Base-by-base conservation (phyloP, 73 alveolate genomes). In the Paramecium caudatum region DNA sequence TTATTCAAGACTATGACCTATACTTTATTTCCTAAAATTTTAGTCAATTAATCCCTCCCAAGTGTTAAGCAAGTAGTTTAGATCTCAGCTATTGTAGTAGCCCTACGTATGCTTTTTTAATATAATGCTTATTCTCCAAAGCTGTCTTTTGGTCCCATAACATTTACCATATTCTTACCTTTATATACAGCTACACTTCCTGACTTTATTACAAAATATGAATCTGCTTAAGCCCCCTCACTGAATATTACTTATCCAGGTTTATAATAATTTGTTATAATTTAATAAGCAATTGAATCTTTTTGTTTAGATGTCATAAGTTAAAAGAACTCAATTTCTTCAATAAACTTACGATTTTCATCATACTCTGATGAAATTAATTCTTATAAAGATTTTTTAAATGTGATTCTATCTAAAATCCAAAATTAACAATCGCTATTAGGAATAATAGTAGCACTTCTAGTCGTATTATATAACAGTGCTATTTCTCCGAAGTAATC, bases 401-500 rank as follows among this genome's bases (percentile, higher is more conserved):
- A 96, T 23, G 99, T 97, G 34, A 63, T 81, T 91, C 99, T 93
- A 90, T 97, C 99, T 19, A 97, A 48, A 21, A 93, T 96, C 98
- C 98, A 97, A 39, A 97, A 90, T 34, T 65, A 43, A 47, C 98
- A 96, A 80, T 97, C 98, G 17, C 80, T 55, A 6, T 27, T 55
- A 8, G 99, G 96, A 80, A 82, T 95, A 36, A 97, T 96, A 25
- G 99, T 92, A 0, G 99, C 99, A 46, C 99, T 98, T 93, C 99
- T 91, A 10, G 99, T 97, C 0, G 98, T 97, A 91, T 96, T 96
- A 91, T 98, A 98, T 61, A 98, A 94, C 47, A 98, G 93, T 5
- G 99, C 99, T 21, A 97, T 96, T 91, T 98, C 99, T 46, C 99
- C 99, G 62, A 98, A 97, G 5, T 96, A 96, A 23, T 97, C 99